A percentile compares a stretch with the other conserved stretches of the same genome.
Conservation (phyloP, 805 yeast species). For the Metschnikowia bowlesiae region DNA sequence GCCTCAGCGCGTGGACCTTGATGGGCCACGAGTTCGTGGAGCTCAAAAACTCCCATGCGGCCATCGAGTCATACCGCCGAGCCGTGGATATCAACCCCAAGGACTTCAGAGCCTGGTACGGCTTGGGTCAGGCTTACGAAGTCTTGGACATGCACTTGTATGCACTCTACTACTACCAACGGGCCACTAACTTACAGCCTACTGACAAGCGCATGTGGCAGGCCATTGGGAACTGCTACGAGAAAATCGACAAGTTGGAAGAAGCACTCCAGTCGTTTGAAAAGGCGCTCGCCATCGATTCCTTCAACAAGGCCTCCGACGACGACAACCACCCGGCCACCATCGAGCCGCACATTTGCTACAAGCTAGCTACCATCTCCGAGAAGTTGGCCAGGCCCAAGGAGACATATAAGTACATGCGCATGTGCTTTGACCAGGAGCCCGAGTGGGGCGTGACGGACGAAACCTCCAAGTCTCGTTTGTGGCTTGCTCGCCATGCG, state of each 20-base stretch:
- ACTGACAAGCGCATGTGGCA: slow-evolving; percentile 94
- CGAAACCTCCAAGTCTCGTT: slow-evolving; percentile 71
- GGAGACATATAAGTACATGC: slow-evolving; percentile 62
- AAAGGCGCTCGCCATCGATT: slow-evolving; percentile 63
- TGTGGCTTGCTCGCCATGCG: slow-evolving; percentile 81
- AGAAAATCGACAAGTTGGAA: slow-evolving; percentile 60
- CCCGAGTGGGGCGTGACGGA: slow-evolving; percentile 61
- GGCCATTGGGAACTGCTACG: slow-evolving; percentile 87
- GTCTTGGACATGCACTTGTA: slow-evolving; percentile 92
- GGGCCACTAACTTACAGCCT: slow-evolving; percentile 85
- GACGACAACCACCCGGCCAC: slow-evolving; percentile 30
- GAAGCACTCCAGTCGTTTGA: slow-evolving; percentile 81
- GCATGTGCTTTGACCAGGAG: slow-evolving; percentile 62
- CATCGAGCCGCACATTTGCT: slow-evolving; percentile 51
- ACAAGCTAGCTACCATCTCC: slow-evolving; percentile 63
- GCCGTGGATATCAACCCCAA: slow-evolving; percentile 87
- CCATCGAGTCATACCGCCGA: slow-evolving; percentile 88
- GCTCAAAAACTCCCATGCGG: slow-evolving; percentile 93
- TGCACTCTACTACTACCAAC: slow-evolving; percentile 87
- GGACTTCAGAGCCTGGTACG: slow-evolving; percentile 98
- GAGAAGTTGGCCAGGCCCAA: slow-evolving; percentile 50
- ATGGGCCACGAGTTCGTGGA: slow-evolving; percentile 99
- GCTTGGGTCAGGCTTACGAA: slow-evolving; percentile 96
- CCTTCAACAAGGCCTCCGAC: slow-evolving; percentile 18
- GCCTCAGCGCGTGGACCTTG: slow-evolving; percentile 91